Evolutionary conservation across 2,329 filamentous ascomycete genomes (phyloP).

Genomic region (Neofusicoccum parvum): DNA sequence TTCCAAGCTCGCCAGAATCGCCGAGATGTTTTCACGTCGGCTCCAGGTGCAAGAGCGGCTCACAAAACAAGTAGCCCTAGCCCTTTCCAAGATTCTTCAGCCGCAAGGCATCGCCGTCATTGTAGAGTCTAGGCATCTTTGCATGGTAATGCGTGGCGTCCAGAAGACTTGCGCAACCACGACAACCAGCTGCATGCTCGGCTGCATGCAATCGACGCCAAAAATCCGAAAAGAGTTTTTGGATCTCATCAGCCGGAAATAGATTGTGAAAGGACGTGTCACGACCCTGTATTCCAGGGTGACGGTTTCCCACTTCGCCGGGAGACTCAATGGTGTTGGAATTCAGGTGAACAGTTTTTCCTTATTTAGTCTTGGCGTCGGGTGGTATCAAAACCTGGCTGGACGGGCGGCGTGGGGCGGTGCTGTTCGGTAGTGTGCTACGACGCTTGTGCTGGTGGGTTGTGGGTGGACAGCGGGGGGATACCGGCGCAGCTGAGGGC

Average conservation of each 20-base stretch:
- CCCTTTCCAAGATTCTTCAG: constrained; percentile 90
- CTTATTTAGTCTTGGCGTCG: too few species aligned
- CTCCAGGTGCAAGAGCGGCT: constrained; percentile 95
- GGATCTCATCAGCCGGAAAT: constrained; percentile 57
- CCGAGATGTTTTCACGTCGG: constrained; percentile 91
- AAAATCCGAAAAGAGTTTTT: constrained; percentile 96
- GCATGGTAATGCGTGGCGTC: constrained; percentile 99
- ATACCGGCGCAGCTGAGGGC: too few species aligned
- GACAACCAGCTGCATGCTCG: constrained; percentile 96
- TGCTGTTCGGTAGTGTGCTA: too few species aligned
- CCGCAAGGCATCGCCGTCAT: constrained; percentile 95
- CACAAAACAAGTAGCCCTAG: constrained; percentile 92
- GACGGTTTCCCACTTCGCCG: too few species aligned
- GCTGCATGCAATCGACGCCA: constrained; percentile 85
- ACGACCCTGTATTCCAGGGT: too few species aligned
- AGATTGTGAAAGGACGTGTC: too few species aligned
- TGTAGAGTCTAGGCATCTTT: constrained; percentile 94
- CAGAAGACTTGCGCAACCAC: constrained; percentile 85
- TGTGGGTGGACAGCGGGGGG: too few species aligned
- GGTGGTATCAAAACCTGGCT: too few species aligned
- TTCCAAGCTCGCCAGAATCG: constrained; percentile 92
- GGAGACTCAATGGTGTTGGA: too few species aligned
- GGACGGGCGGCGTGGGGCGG: too few species aligned
- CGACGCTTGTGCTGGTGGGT: too few species aligned
- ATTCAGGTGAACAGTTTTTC: too few species aligned